Conservation (phyloP, 2,329 filamentous ascomycete species). For the Arthroderma sp. region DNA sequence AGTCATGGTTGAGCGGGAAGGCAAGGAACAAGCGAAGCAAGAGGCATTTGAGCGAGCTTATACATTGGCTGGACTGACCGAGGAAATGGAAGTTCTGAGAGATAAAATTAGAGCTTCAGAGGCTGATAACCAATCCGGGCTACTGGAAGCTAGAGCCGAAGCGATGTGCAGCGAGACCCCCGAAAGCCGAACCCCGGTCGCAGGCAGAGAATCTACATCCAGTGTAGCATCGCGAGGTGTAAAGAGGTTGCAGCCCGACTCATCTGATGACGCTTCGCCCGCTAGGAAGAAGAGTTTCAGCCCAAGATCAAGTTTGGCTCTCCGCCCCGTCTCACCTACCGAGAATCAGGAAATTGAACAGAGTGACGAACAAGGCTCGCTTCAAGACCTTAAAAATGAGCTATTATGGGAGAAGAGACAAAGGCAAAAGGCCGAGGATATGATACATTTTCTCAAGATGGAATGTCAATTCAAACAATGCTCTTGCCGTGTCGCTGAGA, state of each 20-base stretch:
- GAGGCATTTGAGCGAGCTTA: constrained; percentile 37
- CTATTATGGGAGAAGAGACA: constrained; percentile 38
- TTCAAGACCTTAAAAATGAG: constrained; percentile 36
- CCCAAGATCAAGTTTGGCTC: too few relatives aligned
- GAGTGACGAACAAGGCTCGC: constrained; percentile 18
- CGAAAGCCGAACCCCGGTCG: constrained; percentile 15
- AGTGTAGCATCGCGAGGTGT: constrained; percentile 21
- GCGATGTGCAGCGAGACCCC: constrained; percentile 13
- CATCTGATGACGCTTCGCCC: constrained; percentile 5
- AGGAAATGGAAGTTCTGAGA: constrained; percentile 33
- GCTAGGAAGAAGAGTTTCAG: constrained; percentile 5
- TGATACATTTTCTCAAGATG: constrained; percentile 39
- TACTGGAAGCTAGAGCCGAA: constrained; percentile 21
- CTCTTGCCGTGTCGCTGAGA: constrained; percentile 34
- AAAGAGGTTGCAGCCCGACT: constrained; percentile 14
- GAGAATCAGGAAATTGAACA: too few relatives aligned
- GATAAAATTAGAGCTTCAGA: constrained; percentile 28
- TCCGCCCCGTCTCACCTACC: too few relatives aligned
- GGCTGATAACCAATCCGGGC: constrained; percentile 22
- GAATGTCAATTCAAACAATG: constrained; percentile 38
- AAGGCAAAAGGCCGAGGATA: constrained; percentile 41
- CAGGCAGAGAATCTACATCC: constrained; percentile 22
- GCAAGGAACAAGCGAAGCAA: constrained; percentile 33
- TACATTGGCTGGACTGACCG: constrained; percentile 31
- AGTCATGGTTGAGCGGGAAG: constrained; percentile 36